phyloP scores from a whole-genome alignment of 1,284 basidiomycete species.

The Cryptococcus sp. region DNA sequence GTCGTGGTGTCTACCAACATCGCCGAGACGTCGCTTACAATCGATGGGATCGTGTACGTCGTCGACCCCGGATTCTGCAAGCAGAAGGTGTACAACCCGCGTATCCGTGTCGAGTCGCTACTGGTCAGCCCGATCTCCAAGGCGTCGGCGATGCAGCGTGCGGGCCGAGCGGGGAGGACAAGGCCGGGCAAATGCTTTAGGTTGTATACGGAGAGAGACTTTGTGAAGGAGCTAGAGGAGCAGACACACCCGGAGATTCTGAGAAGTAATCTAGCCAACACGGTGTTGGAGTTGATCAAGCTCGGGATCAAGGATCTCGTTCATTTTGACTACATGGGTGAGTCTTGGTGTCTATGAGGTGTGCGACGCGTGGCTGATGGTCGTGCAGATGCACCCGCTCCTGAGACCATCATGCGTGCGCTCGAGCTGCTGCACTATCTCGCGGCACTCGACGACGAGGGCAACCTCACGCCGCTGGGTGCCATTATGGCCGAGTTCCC shows the following conservation, averaged over 20 bases:
- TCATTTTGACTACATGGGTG: slow-evolving; percentile 82
- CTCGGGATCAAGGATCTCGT: slow-evolving; percentile 91
- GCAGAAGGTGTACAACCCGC: slow-evolving; percentile 95
- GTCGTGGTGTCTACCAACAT: slow-evolving; percentile 96
- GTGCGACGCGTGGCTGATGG: slow-evolving; percentile 3
- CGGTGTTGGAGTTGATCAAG: slow-evolving; percentile 90
- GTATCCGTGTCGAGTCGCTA: slow-evolving; percentile 92
- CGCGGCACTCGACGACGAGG: slow-evolving; percentile 89
- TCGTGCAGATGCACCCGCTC: slow-evolving; percentile 75
- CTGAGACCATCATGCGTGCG: slow-evolving; percentile 97
- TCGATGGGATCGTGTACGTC: slow-evolving; percentile 98
- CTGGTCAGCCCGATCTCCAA: slow-evolving; percentile 95
- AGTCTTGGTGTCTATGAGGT: slow-evolving; percentile 15
- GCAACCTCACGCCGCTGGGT: slow-evolving; percentile 82
- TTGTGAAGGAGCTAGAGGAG: slow-evolving; percentile 90
- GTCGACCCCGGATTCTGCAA: slow-evolving; percentile 98
- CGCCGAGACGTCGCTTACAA: slow-evolving; percentile 95
- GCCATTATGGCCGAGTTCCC: slow-evolving; percentile 97
- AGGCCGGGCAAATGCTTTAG: slow-evolving; percentile 96
- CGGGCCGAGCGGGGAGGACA: slow-evolving; percentile 93
- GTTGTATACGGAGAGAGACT: slow-evolving; percentile 96
- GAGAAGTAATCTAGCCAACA: slow-evolving; percentile 86
- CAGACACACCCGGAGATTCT: slow-evolving; percentile 96
- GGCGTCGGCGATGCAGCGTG: slow-evolving; percentile 91
- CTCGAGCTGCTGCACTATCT: slow-evolving; percentile 92